These are phyloP conservation scores for Solanum chiquidenum DNA, from an alignment of 257 asterid species.

Conservation along the genomic window DNA sequence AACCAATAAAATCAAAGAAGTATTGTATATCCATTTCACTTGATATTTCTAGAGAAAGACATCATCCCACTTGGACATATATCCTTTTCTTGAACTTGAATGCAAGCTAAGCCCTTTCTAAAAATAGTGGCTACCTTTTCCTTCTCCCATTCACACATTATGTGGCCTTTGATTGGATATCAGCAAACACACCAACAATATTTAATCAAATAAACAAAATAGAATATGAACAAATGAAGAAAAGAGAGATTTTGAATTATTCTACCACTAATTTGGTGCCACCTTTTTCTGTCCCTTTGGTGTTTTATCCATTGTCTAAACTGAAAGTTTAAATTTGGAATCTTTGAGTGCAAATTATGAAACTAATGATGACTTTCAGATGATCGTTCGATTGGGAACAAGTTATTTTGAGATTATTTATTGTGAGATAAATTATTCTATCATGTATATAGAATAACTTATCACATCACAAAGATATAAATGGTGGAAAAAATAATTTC, in stretches of 20 bases:
- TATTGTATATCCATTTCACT: neutral
- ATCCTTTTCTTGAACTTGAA: neutral
- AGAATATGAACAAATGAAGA: neutral
- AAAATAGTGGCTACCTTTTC: neutral
- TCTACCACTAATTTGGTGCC: neutral
- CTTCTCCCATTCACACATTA: neutral
- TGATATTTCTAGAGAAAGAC: neutral
- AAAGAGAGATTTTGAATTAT: neutral
- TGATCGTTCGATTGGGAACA: accelerated
- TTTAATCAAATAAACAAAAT: neutral
- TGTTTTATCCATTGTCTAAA: neutral
- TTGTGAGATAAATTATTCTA: too few species aligned
- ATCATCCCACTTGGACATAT: neutral
- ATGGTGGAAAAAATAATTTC: too few species aligned
- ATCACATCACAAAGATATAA: too few species aligned
- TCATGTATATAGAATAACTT: too few species aligned
- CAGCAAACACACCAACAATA: neutral
- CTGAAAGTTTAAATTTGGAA: neutral
- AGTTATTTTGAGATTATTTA: too few species aligned
- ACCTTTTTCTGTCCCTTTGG: neutral
- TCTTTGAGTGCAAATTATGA: neutral
- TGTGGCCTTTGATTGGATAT: neutral
- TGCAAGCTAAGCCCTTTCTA: neutral
- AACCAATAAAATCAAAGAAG: neutral
- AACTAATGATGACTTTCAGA: neutral